These are phyloP conservation scores for Heterobasidion annosum DNA, from an alignment of 1,284 basidiomycete genomes.

Conservation along the genomic window DNA sequence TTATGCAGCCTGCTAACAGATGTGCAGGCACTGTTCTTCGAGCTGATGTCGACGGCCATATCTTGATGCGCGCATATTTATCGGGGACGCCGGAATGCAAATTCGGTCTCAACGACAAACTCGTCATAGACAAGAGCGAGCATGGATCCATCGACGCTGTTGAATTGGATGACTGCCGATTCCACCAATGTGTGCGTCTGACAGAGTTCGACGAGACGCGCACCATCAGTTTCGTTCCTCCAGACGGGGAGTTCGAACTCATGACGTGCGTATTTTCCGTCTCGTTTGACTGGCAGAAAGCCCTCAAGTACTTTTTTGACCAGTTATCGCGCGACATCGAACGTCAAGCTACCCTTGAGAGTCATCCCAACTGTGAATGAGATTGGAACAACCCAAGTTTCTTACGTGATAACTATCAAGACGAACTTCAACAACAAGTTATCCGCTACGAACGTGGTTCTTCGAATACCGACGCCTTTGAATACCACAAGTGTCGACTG, in stretches of 20 bases:
- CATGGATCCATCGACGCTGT: constrained; percentile 63
- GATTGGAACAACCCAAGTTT: constrained; percentile 84
- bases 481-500: constrained; percentile 91
- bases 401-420: constrained; percentile 63
- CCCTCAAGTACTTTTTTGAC: neutral
- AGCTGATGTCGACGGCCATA: constrained; percentile 98
- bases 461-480: constrained; percentile 92
- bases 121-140: constrained; percentile 90
- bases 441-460: constrained; percentile 85
- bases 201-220: constrained; percentile 91
- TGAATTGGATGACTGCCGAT: constrained; percentile 95
- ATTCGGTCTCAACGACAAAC: constrained; percentile 96
- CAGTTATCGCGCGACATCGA: constrained; percentile 92
- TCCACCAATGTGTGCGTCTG: constrained; percentile 96
- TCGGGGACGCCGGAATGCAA: constrained; percentile 96
- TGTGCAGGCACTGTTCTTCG: constrained; percentile 77
- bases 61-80: constrained; percentile 96
- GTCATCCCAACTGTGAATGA: constrained; percentile 91
- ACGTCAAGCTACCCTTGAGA: constrained; percentile 90
- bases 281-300: neutral
- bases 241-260: constrained; percentile 97
- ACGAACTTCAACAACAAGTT: constrained; percentile 90
- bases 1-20: neutral
- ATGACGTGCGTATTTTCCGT: constrained; percentile 63
- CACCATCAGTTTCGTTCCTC: constrained; percentile 95